These are phyloP conservation scores for Chlorella sp. DNA, from an alignment of 139 green algal species.

Conservation along the genomic window DNA sequence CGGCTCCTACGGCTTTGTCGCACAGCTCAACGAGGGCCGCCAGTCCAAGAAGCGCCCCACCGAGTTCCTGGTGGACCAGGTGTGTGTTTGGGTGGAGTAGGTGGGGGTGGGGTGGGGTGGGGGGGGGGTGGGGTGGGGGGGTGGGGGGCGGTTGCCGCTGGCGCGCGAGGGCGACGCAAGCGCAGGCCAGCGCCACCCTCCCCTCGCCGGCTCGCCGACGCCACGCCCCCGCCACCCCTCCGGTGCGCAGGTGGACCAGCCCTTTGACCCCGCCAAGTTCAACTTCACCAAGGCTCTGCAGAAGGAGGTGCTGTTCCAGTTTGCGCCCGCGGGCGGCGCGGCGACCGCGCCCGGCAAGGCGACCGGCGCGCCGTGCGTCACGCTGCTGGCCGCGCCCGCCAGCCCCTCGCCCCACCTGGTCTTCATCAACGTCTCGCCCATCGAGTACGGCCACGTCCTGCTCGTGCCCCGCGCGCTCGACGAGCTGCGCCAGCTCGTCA, in stretches of 20 bases:
- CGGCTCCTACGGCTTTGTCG: slow-evolving; percentile 85
- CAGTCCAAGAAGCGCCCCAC: slow-evolving; percentile 95
- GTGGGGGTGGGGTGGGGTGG: too few species aligned
- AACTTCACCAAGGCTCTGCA: slow-evolving; percentile 97
- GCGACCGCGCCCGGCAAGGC: slow-evolving; percentile 5
- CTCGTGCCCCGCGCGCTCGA: slow-evolving; percentile 89
- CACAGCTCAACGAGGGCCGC: slow-evolving; percentile 96
- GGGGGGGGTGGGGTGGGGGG: neutral
- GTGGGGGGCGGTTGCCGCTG: neutral
- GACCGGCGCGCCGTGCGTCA: neutral
- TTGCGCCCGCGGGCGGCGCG: slow-evolving; percentile 53
- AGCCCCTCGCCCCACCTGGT: slow-evolving; percentile 79
- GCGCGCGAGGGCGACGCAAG: neutral
- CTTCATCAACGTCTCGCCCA: slow-evolving; percentile 97
- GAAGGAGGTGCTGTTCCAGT: slow-evolving; percentile 93
- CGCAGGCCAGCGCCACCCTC: neutral
- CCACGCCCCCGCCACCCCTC: neutral
- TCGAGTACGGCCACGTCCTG: slow-evolving; percentile 99
- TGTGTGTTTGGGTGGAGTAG: too few species aligned
- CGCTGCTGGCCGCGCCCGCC: slow-evolving; percentile 3
- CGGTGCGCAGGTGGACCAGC: slow-evolving; percentile 65
- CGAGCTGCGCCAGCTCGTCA: slow-evolving; percentile 64
- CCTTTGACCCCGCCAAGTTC: slow-evolving; percentile 95
- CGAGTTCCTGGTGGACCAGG: slow-evolving; percentile 94
- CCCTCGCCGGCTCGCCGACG: neutral